Percentiles rank a stretch among this genome's conserved stretches.
Conservation (phyloP, 2,329 filamentous ascomycete genomes). For the Colletotrichum caudatum region DNA sequence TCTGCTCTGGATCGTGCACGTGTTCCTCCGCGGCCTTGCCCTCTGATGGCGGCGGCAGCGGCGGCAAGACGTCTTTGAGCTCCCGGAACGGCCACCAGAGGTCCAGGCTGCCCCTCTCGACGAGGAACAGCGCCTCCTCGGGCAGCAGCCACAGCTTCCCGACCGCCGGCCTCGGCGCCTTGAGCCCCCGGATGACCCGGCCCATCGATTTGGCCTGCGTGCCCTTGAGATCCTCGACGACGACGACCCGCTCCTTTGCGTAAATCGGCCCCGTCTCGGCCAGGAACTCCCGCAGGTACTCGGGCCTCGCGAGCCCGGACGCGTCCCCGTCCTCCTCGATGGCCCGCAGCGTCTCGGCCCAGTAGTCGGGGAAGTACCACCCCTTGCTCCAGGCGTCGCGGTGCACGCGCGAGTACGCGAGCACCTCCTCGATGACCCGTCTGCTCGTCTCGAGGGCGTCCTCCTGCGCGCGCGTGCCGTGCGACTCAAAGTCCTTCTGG, state of each 20-base stretch:
- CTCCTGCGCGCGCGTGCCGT: constrained; percentile 86
- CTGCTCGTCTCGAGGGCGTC: constrained; percentile 83
- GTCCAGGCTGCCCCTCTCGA: constrained; percentile 89
- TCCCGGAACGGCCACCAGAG: constrained; percentile 80
- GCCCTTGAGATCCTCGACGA: constrained; percentile 78
- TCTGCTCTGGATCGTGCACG: constrained; percentile 41
- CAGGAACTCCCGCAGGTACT: constrained; percentile 36
- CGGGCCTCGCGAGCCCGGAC: constrained; percentile 28
- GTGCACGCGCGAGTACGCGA: constrained; percentile 82
- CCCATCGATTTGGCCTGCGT: constrained; percentile 83
- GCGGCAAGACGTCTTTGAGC: constrained; percentile 63
- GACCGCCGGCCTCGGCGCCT: constrained; percentile 63
- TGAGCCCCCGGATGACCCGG: constrained; percentile 67
- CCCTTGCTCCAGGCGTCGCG: constrained; percentile 75
- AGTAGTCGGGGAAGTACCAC: constrained; percentile 77
- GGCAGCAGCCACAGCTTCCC: constrained; percentile 85
- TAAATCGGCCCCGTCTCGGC: constrained; percentile 48
- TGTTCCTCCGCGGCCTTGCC: constrained; percentile 47
- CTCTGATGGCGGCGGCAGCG: constrained; percentile 51
- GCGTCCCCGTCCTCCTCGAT: constrained; percentile 28
- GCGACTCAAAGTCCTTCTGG: constrained; percentile 96
- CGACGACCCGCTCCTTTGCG: constrained; percentile 67
- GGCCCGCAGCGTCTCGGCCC: constrained; percentile 48
- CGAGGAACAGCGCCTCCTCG: constrained; percentile 89
- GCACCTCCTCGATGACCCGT: constrained; percentile 87